Evolutionary conservation across 306 rosid species (phyloP), one percentile per base, ranked within the genome.

Genomic region (Sphenostylis stenocarpa): DNA sequence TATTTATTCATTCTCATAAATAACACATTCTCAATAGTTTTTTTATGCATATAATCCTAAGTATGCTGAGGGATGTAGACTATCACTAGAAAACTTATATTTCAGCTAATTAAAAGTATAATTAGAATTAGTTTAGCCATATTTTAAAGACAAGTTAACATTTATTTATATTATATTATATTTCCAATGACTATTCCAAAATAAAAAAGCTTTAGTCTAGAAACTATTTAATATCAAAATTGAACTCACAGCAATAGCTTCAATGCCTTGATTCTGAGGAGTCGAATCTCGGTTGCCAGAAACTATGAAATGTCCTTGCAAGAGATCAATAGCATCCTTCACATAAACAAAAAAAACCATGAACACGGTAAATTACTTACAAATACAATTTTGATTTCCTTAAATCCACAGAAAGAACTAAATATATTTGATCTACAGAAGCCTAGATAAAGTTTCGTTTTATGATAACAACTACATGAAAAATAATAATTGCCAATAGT

Each of bases 271-370:
- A 70, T 85, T 89, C 81, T 84, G 90, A 44, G 93, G 23, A 31
- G 91, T 56, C 75, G 72, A 76, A 81, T 93, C 96, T 81, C 88
- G 84, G 67, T 87, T 68, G 34, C 86, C 87, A 0, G 94, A 90
- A 82, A 84, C 94, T 49, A 93, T 93, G 83, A 85, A 93, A 84
- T 93, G 96, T 70, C 96, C 98, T 85, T 90, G 97, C 80, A 89
- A 65, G 75, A 93, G 96, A 85, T 93, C 98, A 83, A 87, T 93
- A 80, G 94, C 88, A 79, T 93, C 97, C 97, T 93, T 76, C 75
- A 73, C 39, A 11, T 19, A 61, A 70, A 39, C 60, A 67, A 73
- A 70, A 38, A 38, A 3, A 74, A 38, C 71, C 62, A 85, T 51
- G 31, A 44, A 43, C 5, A 48, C 6, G 39, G 20, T 13, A 15